phyloP scores from a whole-genome alignment of 345 rosid species.

The Iberis pinnata region DNA sequence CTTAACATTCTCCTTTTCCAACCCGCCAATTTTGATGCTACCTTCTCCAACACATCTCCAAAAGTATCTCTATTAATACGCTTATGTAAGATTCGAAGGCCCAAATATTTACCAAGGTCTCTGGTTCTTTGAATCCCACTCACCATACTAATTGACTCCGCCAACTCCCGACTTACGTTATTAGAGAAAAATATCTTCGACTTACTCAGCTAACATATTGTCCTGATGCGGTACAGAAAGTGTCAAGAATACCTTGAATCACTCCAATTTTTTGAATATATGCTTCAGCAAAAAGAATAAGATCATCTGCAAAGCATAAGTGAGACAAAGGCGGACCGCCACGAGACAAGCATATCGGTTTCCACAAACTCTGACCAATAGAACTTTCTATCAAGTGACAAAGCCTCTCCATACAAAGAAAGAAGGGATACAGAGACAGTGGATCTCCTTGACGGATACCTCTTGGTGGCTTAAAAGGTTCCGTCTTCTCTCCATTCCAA shows the following conservation, averaged over 20 bases:
- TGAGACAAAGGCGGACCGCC: not conserved
- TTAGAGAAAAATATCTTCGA: not conserved
- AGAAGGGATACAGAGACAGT: not conserved
- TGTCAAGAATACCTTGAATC: not conserved
- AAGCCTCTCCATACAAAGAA: not conserved
- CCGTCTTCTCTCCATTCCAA: not conserved
- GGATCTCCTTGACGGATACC: not conserved
- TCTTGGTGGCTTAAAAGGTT: not conserved
- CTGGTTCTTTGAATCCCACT: not conserved
- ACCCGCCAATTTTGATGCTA: not conserved
- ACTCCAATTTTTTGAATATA: too few relatives aligned
- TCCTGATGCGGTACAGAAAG: not conserved
- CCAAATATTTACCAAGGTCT: not conserved
- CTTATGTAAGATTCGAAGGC: not conserved
- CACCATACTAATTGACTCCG: not conserved
- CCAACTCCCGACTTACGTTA: not conserved
- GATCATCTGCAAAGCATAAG: not conserved
- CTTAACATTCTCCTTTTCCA: not conserved
- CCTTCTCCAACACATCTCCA: not conserved
- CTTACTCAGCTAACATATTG: not conserved
- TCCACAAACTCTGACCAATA: not conserved
- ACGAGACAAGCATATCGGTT: not conserved
- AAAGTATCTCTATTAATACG: not conserved
- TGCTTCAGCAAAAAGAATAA: not conserved
- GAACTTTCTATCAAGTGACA: not conserved